Base-by-base conservation (phyloP, 2,329 filamentous ascomycete species). In the Exutisphaerella laricina region DNA sequence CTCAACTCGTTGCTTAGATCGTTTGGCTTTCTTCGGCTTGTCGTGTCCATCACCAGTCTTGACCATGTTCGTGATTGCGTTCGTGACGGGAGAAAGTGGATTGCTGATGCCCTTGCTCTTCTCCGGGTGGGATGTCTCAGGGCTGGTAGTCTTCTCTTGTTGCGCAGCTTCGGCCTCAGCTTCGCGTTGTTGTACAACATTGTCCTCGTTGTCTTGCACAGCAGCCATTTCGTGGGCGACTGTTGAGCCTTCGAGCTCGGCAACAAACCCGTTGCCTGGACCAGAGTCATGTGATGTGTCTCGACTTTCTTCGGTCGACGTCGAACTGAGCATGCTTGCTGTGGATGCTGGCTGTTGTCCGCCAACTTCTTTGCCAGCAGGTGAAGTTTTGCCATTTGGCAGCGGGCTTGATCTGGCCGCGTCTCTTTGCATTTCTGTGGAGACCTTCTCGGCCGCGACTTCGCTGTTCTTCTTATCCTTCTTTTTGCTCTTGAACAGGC, bases 401-500 rank as follows among this genome's bases (percentile, higher is more conserved):
- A 49, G n/a, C 3, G 56, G 52, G 25, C 52, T 57, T 3, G 44
- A 29, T 35, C 45, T 43, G 7, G 48, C 47, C 13, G 56, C 56
- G 16, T 58, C 54, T 33, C 54, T 43, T 28, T 45, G 33, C 28
- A 53, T 40, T 25, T 65, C 62, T 13, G 41, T 30, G 2, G 60
- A 64, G 2, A 50, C 33, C 47, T 63, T 61, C 44, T 63, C 62
- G 5, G 51, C 41, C 36, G 31, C 49, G 45, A 47, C 72, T 26
- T 77, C 74, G 55, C 73, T 77, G 40, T 58, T 58, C 54, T 78
- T 79, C 64, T 79, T 80, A 46, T 81, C 78, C 57, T 80, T 82
- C 45, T 79, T 71, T 55, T 81, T 82, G 65, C 78, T 71, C 56
- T 82, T 82, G 67, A 82, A 82, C 5, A 82, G 66, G 4, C 81